Evolutionary conservation across 441 rosid genomes (phyloP).

Genomic region (Geranium incanum): DNA sequence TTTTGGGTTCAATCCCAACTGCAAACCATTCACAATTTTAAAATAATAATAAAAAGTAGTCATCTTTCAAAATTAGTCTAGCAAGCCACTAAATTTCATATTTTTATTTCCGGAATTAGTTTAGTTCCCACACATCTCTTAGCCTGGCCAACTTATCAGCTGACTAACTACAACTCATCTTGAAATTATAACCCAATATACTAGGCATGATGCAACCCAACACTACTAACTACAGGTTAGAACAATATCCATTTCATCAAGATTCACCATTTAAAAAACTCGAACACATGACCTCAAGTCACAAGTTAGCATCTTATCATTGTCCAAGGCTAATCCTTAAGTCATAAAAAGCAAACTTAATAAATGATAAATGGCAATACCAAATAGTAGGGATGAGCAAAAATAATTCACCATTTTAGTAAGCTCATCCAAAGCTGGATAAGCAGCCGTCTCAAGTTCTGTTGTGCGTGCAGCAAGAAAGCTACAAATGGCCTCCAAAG

Average conservation of each 20-base stretch:
- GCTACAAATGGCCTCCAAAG: constrained; percentile 92
- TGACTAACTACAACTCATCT: neutral
- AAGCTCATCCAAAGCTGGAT: constrained; percentile 95
- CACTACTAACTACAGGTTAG: neutral
- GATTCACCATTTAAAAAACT: neutral
- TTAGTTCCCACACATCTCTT: neutral
- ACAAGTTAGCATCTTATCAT: too few relatives aligned
- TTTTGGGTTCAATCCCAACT: neutral
- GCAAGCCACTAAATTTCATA: neutral
- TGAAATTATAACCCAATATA: neutral
- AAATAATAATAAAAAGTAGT: neutral
- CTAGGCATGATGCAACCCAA: neutral
- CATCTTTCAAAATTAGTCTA: neutral
- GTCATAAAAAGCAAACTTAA: neutral
- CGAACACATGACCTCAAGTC: too few relatives aligned
- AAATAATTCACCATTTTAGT: constrained; percentile 55
- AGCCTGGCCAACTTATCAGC: neutral
- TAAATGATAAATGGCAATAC: neutral
- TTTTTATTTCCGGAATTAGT: too few relatives aligned
- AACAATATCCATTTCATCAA: neutral
- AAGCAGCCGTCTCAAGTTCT: constrained; percentile 81
- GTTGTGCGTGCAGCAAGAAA: constrained; percentile 86
- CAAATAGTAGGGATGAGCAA: neutral
- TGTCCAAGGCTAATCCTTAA: too few relatives aligned
- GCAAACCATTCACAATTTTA: neutral